Conservation (phyloP, 129 eudicot genomes). For the Logfia minima region DNA sequence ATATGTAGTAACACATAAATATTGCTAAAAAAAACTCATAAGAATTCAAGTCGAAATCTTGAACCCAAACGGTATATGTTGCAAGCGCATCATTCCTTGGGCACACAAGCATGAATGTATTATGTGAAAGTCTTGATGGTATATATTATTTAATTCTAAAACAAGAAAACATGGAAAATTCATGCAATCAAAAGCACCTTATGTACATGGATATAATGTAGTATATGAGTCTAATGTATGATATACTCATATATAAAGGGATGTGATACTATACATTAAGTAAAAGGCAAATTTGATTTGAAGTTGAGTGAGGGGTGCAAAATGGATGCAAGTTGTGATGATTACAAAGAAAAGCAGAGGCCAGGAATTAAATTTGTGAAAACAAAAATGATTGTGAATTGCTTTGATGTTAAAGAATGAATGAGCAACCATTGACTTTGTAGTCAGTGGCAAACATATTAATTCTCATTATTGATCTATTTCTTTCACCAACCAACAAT, state of each 20-base stretch:
- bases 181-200: neutral
- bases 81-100: neutral
- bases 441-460: constrained; percentile 39
- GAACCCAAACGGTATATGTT: too few relatives aligned
- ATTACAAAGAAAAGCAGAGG: constrained; percentile 37
- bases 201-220: neutral
- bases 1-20: neutral
- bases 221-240: constrained; percentile 15
- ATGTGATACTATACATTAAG: neutral
- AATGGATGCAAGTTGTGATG: constrained; percentile 19
- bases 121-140: neutral
- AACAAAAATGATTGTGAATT: constrained; percentile 18
- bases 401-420: constrained; percentile 9
- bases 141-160: neutral
- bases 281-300: constrained; percentile 9
- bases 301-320: constrained; percentile 22
- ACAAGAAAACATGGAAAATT: neutral
- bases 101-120: neutral
- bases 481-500: constrained; percentile 26
- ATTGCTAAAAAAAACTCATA: neutral
- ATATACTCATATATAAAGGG: neutral
- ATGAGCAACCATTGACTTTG: constrained; percentile 27
- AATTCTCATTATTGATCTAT: constrained; percentile 20
- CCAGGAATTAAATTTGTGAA: constrained; percentile 17
- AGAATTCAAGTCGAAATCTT: too few relatives aligned